Evolutionary conservation across 176 grass and related monocot species (phyloP), one percentile per base, ranked within the genome.

Genomic region (Rhipidocladum racemiflorum): DNA sequence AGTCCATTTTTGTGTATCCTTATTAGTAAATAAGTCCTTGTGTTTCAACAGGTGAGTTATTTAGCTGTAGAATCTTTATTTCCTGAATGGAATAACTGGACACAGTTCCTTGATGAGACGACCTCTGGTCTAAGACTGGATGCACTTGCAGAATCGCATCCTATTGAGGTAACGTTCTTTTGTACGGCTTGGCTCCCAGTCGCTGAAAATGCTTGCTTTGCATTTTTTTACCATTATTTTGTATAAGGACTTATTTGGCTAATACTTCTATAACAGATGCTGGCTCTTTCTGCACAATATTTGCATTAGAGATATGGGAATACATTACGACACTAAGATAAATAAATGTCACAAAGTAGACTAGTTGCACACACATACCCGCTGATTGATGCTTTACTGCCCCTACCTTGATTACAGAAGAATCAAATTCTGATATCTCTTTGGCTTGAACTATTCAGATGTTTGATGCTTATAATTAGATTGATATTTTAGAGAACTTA

Each of bases 51-150:
- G 95, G 85, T 97, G 76, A 97, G 95, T 82, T 97, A 94, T 83
- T 87, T 91, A 70, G 92, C 90, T 38, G 88, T 92, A 66, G 95
- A 95, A 48, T 85, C 81, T 70, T 84, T 98, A 63, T 95, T 95
- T 75, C 92, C 88, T 64, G 92, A 93, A 86, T 98, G 92, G 92
- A 94, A 91, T 54, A 92, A 91, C 48, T 98, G 95, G 95, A 98
- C 95, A 45, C 95, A 98, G 81, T 98, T 98, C 83, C 88, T 95
- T 83, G 86, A 93, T 69, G 90, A 95, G 61, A 91, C 87, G 2
- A 83, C 95, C 3, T 82, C 86, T 70, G 95, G 95, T 7, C 89
- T 98, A 74, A 81, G 23, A 83, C 65, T 98, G 40, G 95, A 98
- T 90, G 92, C 92, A n/a, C 90, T 98, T 78, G 70, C 88, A 61